Base-by-base conservation (phyloP, 176 grass and related monocot genomes). In the Lolium perenne region DNA sequence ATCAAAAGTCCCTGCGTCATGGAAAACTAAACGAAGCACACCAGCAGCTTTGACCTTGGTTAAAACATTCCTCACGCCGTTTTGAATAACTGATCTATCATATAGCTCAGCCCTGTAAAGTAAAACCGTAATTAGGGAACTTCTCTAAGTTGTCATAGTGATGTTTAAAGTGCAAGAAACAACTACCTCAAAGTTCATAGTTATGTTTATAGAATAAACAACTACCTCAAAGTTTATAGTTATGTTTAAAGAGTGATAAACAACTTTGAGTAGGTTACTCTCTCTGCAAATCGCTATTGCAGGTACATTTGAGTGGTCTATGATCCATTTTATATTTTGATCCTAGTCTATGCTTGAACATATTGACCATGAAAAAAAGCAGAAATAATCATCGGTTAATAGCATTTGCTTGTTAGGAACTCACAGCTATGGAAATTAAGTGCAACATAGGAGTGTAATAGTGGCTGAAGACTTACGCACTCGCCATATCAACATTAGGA, bases 1-100 rank as follows among this genome's bases (percentile, higher is more conserved):
- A 62, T 95, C 92, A 55, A 91, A 98, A 84, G 96, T 94, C 35
- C 96, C 93, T 63, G 93, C 96, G 83, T 98, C 96, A 86, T 98
- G 96, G 81, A 98, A 98, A 80, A 86, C 91, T 79, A 98, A 85
- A 81, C 96, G 93, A 80, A 98, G 93, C 71, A 98, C 80, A 5
- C 96, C 93, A 73, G 93, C 88, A 84, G 96, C 93, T 73, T 95
- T 95, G 75, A 69, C 64, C 84, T 98, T 95, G 74, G 96, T 85
- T 87, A 98, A 86, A 86, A 98, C 67, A 71, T 80, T 91, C 76
- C 80, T 98, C 50, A 98, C 88, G 41, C 84, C 84, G 43, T 77
- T 88, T 90, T 46, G 88, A 89, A 98, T 90, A 81, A 87, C 16
- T n/a, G 79, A 95, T 84, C 20, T 64, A 89, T 95, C 80, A 77